phyloP scores from a whole-genome alignment of 306 rosid species.

The Gynostemma pentaphyllum region DNA sequence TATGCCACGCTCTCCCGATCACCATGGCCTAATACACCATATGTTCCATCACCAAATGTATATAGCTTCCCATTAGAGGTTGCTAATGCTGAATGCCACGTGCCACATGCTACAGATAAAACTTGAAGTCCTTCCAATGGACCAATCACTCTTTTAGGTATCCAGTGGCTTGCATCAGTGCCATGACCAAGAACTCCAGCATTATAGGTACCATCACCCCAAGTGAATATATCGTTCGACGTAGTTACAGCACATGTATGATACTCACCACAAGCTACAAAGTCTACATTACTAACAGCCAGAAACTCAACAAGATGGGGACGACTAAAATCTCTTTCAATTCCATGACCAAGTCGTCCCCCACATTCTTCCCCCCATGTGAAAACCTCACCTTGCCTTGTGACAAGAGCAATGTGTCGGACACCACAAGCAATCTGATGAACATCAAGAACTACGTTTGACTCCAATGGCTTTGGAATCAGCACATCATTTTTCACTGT shows the following conservation, averaged over 20 bases:
- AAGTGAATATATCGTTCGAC: conserved; percentile 70
- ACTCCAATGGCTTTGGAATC: conserved; percentile 67
- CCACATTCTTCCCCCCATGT: conserved; percentile 98
- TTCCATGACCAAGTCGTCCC: conserved; percentile 90
- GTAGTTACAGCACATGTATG: conserved; percentile 77
- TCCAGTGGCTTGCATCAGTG: conserved; percentile 64
- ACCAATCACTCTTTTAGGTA: conserved; percentile 61
- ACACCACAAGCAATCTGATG: conserved; percentile 70
- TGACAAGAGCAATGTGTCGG: conserved; percentile 68
- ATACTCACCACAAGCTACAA: conserved; percentile 81
- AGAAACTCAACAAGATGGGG: conserved; percentile 78
- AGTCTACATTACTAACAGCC: conserved; percentile 39
- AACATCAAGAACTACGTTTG: conserved; percentile 84
- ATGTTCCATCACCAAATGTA: conserved; percentile 89
- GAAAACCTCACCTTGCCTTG: conserved; percentile 95
- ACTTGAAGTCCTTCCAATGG: conserved; percentile 80
- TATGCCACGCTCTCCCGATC: conserved; percentile 45
- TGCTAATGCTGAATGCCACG: conserved; percentile 87
- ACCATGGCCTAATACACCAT: conserved; percentile 94
- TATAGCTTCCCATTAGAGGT: conserved; percentile 65
- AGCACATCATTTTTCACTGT: conserved; percentile 45
- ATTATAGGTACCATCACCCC: conserved; percentile 84
- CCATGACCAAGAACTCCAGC: conserved; percentile 93
- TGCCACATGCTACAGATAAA: conserved; percentile 75
- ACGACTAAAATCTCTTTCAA: conserved; percentile 43